Evolutionary conservation across 2,329 filamentous ascomycete species (phyloP).

Genomic region (Phyllosticta capitalensis): DNA sequence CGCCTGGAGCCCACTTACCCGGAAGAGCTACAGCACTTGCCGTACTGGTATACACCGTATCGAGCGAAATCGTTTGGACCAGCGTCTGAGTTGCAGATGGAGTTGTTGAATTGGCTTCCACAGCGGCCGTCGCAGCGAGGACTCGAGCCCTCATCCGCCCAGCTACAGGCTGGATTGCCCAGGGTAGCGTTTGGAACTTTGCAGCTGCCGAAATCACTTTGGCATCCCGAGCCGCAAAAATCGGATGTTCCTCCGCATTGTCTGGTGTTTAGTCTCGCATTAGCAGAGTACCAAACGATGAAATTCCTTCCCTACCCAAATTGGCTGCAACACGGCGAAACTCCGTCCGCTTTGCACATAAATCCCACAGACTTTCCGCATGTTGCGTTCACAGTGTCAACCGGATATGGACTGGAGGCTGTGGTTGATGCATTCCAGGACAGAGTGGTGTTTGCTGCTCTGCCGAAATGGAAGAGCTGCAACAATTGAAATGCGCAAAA

Average conservation of each 20-base stretch:
- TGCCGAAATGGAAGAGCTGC: not conserved
- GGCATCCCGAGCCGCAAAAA: slow-evolving; percentile 4
- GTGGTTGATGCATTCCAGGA: slow-evolving; percentile 1
- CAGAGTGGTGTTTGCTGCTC: not conserved
- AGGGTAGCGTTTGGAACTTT: not conserved
- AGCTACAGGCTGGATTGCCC: slow-evolving; percentile 6
- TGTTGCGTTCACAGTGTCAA: not conserved
- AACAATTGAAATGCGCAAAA: not conserved
- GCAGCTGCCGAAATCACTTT: slow-evolving; percentile 5
- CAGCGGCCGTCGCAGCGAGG: slow-evolving; percentile 10
- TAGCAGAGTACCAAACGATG: not conserved
- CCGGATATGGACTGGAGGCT: not conserved
- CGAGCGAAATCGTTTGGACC: not conserved
- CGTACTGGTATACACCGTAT: slow-evolving; percentile 7
- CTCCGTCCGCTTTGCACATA: slow-evolving; percentile 5
- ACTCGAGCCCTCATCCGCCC: slow-evolving; percentile 2
- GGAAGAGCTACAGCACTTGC: slow-evolving; percentile 5
- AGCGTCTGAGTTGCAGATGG: slow-evolving; percentile 1
- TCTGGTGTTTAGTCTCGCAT: not conserved
- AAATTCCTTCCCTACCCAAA: not conserved
- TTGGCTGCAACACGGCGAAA: slow-evolving; percentile 6
- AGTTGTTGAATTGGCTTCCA: not conserved
- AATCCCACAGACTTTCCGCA: not conserved
- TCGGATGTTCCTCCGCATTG: slow-evolving; percentile 1
- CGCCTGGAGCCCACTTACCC: not conserved